These are phyloP conservation scores for Auricularia sp. DNA, from an alignment of 768 basidiomycete genomes.

Conservation along the genomic window DNA sequence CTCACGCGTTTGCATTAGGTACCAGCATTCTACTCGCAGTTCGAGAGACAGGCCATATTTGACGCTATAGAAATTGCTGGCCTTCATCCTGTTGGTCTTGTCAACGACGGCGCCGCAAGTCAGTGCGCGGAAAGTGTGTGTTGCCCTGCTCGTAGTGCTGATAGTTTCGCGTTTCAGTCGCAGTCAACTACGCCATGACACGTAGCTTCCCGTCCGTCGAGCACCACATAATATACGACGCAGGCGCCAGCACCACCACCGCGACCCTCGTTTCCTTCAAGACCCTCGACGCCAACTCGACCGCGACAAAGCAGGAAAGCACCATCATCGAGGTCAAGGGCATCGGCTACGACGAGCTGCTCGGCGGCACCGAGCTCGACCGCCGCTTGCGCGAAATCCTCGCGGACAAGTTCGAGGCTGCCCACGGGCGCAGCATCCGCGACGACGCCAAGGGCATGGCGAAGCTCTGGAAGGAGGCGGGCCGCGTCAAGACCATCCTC, in stretches of 20 bases:
- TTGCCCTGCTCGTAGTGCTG: too few species aligned
- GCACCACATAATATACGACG: constrained; percentile 88
- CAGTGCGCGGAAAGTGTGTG: not conserved
- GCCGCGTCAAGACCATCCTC: constrained; percentile 80
- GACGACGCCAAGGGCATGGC: constrained; percentile 79
- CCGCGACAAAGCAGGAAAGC: constrained; percentile 26
- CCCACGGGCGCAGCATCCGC: constrained; percentile 30
- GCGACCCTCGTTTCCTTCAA: constrained; percentile 70
- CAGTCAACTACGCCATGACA: constrained; percentile 97
- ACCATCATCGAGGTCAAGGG: constrained; percentile 74
- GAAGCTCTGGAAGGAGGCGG: constrained; percentile 90
- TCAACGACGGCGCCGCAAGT: constrained; percentile 83
- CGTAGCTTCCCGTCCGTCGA: constrained; percentile 72
- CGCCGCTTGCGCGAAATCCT: constrained; percentile 73
- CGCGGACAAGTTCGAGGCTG: constrained; percentile 56
- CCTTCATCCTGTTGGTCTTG: constrained; percentile 67
- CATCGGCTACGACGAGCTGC: constrained; percentile 66
- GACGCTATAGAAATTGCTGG: constrained; percentile 92
- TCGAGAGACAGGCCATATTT: constrained; percentile 82
- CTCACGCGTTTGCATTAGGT: constrained; percentile 23
- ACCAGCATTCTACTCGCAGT: constrained; percentile 82
- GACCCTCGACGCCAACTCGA: constrained; percentile 26
- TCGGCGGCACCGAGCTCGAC: constrained; percentile 81
- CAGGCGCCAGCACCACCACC: constrained; percentile 73
- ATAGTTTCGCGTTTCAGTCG: constrained; percentile 35